Conservation (phyloP, 1,284 basidiomycete genomes). For the Ganoderma lucidum region DNA sequence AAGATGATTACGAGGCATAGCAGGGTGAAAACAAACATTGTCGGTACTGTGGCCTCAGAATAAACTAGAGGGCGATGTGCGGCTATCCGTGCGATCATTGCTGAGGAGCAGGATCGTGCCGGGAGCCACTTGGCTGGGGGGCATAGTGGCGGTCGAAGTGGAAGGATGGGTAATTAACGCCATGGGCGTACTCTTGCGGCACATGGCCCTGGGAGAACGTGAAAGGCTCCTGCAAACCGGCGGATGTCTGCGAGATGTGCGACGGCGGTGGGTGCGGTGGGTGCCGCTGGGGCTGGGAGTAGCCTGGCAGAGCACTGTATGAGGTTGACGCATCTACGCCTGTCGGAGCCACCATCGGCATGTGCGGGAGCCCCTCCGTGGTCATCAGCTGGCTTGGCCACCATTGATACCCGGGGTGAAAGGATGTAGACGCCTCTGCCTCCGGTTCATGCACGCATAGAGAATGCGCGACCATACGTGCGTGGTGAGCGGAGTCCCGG, state of each 20-base stretch:
- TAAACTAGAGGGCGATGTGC: neutral
- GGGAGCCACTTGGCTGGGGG: constrained; percentile 5
- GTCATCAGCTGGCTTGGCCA: constrained; percentile 53
- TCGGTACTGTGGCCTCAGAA: neutral
- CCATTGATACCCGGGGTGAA: constrained; percentile 78
- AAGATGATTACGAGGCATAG: neutral
- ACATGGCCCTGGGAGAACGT: constrained; percentile 40
- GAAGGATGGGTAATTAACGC: constrained; percentile 30
- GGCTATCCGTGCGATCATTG: neutral
- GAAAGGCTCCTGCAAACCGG: constrained; percentile 34
- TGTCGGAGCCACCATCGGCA: constrained; percentile 29
- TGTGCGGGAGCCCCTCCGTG: constrained; percentile 28
- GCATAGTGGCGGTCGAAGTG: constrained; percentile 14
- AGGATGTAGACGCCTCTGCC: constrained; percentile 67
- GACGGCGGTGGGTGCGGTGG: neutral
- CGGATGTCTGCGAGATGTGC: constrained; percentile 1
- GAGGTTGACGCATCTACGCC: constrained; percentile 30
- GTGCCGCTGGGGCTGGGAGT: constrained; percentile 11
- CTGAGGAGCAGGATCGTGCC: constrained; percentile 12
- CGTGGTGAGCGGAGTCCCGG: constrained; percentile 63
- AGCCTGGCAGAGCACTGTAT: constrained; percentile 27
- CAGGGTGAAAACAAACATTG: neutral
- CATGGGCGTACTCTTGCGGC: constrained; percentile 32
- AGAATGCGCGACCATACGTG: constrained; percentile 75
- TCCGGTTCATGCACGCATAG: constrained; percentile 69